phyloP scores from a whole-genome alignment of 768 basidiomycete genomes.

The Lactarius tabidus region DNA sequence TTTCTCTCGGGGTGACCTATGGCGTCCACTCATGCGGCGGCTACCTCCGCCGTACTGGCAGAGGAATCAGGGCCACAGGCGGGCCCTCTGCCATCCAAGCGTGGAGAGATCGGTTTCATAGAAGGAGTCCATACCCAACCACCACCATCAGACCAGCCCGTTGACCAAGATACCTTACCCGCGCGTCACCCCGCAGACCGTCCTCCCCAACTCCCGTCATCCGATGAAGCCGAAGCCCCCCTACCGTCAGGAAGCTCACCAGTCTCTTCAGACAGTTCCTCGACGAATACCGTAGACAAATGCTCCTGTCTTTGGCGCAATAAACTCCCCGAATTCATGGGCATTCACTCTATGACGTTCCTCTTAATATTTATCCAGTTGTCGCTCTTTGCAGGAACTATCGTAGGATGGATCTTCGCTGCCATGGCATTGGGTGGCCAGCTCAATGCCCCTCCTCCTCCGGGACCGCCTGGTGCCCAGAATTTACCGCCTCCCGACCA shows the following conservation, averaged over 20 bases:
- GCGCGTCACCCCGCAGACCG: conserved; percentile 49
- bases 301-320: conserved; percentile 39
- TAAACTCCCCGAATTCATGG: conserved; percentile 37
- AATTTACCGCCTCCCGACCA: conserved; percentile 9
- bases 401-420: conserved; percentile 52
- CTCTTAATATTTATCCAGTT: conserved; percentile 40
- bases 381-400: conserved; percentile 41
- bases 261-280: conserved; percentile 25
- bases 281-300: conserved; percentile 32
- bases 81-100: conserved; percentile 58
- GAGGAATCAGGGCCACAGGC: conserved; percentile 46
- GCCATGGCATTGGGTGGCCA: conserved; percentile 30
- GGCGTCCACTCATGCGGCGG: conserved; percentile 30
- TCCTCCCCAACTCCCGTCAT: conserved; percentile 22
- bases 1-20: conserved; percentile 23
- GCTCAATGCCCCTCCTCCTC: neutral
- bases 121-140: conserved; percentile 38
- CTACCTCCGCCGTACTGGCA: conserved; percentile 9
- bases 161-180: conserved; percentile 32
- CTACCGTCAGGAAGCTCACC: neutral
- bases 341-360: conserved; percentile 46
- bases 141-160: conserved; percentile 15
- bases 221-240: neutral
- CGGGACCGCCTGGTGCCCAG: no score
- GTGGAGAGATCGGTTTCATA: conserved; percentile 61